phyloP scores from a whole-genome alignment of 352 stramenopile species.

The Phytophthora citricola region DNA sequence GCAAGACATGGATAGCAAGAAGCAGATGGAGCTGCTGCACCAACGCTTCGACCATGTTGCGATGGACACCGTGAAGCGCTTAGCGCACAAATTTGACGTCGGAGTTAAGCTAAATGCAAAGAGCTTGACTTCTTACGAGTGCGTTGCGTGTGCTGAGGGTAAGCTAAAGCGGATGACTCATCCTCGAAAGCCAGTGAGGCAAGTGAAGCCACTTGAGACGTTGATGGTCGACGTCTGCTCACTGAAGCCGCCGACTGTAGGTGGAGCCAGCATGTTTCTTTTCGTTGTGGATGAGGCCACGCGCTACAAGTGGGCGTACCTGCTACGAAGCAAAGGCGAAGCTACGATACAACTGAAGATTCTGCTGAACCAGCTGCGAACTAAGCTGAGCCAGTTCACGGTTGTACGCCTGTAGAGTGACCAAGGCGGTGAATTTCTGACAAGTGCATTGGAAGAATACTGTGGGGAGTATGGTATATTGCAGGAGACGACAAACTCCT shows the following conservation, averaged over 20 bases:
- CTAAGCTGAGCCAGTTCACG: background rate
- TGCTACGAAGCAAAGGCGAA: constrained; percentile 17
- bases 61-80: constrained; percentile 6
- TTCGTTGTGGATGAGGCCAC: constrained; percentile 24
- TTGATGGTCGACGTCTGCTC: constrained; percentile 6
- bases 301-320: constrained; percentile 24
- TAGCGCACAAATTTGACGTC: constrained; percentile 14
- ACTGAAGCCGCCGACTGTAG: background rate
- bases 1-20: constrained; percentile 6
- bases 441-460: background rate
- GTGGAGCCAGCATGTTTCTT: constrained; percentile 9
- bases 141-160: constrained; percentile 7
- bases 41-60: constrained; percentile 10
- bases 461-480: background rate
- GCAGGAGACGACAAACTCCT: constrained; percentile 7
- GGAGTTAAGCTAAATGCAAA: constrained; percentile 23
- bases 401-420: background rate
- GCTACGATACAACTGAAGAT: constrained; percentile 9
- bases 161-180: constrained; percentile 21
- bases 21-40: constrained; percentile 20
- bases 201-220: constrained; percentile 4
- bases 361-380: constrained; percentile 17
- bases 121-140: constrained; percentile 12
- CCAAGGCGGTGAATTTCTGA: constrained; percentile 15
- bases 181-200: constrained; percentile 1